Conservation (phyloP, 768 basidiomycete species). For the Suillus decipiens region DNA sequence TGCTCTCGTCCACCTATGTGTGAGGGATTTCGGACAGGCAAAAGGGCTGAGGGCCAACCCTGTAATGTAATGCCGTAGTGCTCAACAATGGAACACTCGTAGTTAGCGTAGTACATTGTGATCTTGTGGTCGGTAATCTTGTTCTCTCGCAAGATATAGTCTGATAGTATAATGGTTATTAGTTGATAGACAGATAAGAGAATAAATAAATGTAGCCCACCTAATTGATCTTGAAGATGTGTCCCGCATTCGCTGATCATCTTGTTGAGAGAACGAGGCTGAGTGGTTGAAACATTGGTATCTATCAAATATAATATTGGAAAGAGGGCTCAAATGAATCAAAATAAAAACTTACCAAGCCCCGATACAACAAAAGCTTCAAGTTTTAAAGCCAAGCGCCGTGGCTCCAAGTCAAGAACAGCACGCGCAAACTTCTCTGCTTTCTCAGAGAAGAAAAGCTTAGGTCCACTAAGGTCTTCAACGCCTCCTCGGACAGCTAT, state of each 20-base stretch:
- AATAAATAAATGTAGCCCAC: background rate
- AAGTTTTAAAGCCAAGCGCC: background rate
- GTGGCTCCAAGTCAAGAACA: conserved; percentile 2
- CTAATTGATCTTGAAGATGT: conserved; percentile 2
- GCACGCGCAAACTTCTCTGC: background rate
- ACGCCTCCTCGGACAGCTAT: conserved; percentile 1
- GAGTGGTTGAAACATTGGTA: background rate
- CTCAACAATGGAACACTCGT: background rate
- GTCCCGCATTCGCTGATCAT: background rate
- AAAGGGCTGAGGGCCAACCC: conserved; percentile 1
- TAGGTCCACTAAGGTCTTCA: background rate
- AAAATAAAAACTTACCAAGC: conserved; percentile 8
- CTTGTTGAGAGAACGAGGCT: background rate
- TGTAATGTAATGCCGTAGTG: background rate
- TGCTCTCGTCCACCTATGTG: background rate
- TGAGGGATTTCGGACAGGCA: conserved; percentile 2
- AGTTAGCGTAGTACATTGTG: conserved; percentile 1
- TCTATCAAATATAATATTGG: background rate
- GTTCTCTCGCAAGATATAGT: conserved; percentile 4
- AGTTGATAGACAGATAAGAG: background rate
- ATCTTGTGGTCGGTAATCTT: background rate
- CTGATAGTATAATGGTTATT: background rate
- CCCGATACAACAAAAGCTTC: background rate
- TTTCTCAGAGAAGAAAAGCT: conserved; percentile 9
- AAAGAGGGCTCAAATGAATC: conserved; percentile 1